Conservation (phyloP, 768 basidiomycete genomes). For the Calvatia gigantea region DNA sequence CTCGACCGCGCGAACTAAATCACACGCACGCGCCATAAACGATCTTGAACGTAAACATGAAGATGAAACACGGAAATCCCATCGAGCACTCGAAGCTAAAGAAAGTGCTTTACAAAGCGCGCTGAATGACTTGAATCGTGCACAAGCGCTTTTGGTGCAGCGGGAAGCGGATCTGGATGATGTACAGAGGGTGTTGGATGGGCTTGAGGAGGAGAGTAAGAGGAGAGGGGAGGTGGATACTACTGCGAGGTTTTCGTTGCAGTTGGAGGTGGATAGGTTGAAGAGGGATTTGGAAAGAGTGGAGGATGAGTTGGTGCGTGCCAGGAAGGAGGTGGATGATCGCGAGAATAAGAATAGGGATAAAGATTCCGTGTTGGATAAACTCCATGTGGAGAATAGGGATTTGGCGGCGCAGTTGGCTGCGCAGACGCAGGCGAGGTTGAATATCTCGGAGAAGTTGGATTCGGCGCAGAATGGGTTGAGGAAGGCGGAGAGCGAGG, state of each 20-base stretch:
- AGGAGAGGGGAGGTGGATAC: constrained; percentile 82
- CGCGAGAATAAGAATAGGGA: constrained; percentile 64
- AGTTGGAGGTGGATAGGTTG: constrained; percentile 85
- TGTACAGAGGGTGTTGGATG: constrained; percentile 69
- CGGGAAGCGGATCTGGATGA: constrained; percentile 74
- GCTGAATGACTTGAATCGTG: constrained; percentile 58
- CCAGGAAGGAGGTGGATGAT: constrained; percentile 65
- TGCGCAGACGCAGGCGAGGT: constrained; percentile 79
- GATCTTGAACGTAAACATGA: constrained; percentile 66
- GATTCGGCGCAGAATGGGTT: constrained; percentile 61
- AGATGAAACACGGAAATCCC: constrained; percentile 53
- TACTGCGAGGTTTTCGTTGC: constrained; percentile 78
- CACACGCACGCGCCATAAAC: constrained; percentile 49
- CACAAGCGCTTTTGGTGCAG: constrained; percentile 60
- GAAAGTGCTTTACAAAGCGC: constrained; percentile 64
- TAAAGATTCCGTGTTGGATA: constrained; percentile 70
- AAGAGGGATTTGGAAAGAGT: constrained; percentile 79
- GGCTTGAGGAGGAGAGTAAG: constrained; percentile 73
- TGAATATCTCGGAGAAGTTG: constrained; percentile 89
- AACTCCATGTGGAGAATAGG: constrained; percentile 73
- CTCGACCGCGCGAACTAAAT: constrained; percentile 54
- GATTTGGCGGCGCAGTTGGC: constrained; percentile 80
- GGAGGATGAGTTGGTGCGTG: constrained; percentile 74
- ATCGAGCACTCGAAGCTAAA: constrained; percentile 65
- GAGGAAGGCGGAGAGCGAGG: constrained; percentile 68